Evolutionary conservation across 2,329 filamentous ascomycete species (phyloP).

Genomic region (Phaeosphaeriaceae sp.): DNA sequence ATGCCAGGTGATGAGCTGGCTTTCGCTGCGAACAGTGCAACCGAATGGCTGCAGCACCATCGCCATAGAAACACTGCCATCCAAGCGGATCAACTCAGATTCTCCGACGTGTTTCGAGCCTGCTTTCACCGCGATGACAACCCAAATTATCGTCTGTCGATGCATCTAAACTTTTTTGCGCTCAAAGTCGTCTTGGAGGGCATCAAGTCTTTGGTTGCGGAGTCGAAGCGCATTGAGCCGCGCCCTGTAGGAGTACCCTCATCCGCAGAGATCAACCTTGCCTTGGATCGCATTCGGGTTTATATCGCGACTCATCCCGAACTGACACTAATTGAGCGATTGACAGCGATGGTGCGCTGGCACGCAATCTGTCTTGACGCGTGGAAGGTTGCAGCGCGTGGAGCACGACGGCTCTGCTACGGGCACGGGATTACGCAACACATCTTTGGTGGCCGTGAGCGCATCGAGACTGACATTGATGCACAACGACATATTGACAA

Average conservation of each 20-base stretch:
- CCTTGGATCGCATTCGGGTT: neutral
- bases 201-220: neutral
- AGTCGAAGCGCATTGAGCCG: conserved; percentile 1
- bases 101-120: neutral
- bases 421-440: conserved; percentile 1
- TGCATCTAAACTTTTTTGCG: neutral
- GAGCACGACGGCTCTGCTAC: conserved; percentile 1
- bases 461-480: neutral
- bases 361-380: conserved; percentile 1
- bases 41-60: neutral
- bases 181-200: conserved; percentile 1
- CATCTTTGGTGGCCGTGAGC: conserved; percentile 1
- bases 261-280: neutral
- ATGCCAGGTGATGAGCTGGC: conserved; percentile 1
- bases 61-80: neutral
- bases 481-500: neutral
- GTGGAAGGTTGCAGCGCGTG: neutral
- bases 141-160: neutral
- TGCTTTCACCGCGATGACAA: neutral
- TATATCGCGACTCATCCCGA: neutral
- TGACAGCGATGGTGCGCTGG: neutral
- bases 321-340: neutral
- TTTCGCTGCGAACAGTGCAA: neutral
- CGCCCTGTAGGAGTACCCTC: neutral
- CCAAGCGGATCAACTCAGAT: neutral